phyloP scores from a whole-genome alignment of 148 eudicot genomes.

The Chenopodium suecicum region DNA sequence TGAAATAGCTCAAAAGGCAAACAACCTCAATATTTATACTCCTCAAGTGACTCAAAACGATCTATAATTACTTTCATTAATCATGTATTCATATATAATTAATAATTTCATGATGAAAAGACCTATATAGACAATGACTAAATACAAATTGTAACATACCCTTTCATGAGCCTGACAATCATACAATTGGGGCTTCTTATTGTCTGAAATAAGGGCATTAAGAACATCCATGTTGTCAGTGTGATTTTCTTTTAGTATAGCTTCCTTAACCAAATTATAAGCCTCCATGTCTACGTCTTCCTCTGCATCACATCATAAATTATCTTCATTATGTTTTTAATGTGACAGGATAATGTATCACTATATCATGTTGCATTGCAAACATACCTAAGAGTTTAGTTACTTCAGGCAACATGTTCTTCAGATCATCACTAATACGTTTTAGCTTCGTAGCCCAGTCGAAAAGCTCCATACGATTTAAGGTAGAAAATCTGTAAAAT shows the following conservation, averaged over 20 bases:
- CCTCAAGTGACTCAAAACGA: too few species aligned
- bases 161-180: conserved; percentile 37
- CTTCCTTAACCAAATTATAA: conserved; percentile 16
- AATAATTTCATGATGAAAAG: too few species aligned
- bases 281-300: conserved; percentile 31
- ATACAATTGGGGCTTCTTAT: conserved; percentile 35
- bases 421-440: conserved; percentile 30
- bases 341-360: too few species aligned
- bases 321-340: too few species aligned
- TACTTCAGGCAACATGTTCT: not conserved
- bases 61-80: too few species aligned
- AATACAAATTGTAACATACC: conserved; percentile 18
- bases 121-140: too few species aligned
- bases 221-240: conserved; percentile 51
- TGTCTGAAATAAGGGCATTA: conserved; percentile 32
- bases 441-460: conserved; percentile 40
- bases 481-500: conserved; percentile 24
- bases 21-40: too few species aligned
- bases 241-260: conserved; percentile 28
- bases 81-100: too few species aligned
- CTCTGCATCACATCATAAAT: conserved; percentile 22
- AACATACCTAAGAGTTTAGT: too few species aligned
- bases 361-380: too few species aligned
- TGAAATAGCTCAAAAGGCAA: too few species aligned
- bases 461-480: conserved; percentile 37